Conservation (phyloP, 257 asterid genomes). For the Cinchona pubescens region DNA sequence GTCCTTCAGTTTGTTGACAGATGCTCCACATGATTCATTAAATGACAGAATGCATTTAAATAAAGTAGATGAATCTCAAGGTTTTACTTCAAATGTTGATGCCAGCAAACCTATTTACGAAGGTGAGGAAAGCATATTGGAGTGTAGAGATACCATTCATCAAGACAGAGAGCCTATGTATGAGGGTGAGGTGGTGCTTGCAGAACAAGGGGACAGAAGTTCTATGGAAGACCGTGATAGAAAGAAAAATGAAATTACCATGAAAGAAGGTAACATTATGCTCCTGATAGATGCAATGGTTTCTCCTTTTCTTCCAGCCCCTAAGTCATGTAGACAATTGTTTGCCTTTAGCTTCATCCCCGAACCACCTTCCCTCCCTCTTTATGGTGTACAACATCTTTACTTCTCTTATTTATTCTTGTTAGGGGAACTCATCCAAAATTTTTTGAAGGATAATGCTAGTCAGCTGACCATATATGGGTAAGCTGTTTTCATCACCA, state of each 20-base stretch:
- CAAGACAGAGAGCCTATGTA: constrained; percentile 78
- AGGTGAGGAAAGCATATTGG: constrained; percentile 88
- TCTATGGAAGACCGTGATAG: constrained; percentile 30
- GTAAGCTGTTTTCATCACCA: constrained; percentile 40
- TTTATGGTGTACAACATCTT: constrained; percentile 10
- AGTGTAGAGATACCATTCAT: constrained; percentile 40
- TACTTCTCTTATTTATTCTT: constrained; percentile 28
- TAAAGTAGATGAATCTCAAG: constrained; percentile 36
- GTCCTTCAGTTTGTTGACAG: constrained; percentile 29
- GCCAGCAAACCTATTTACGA: constrained; percentile 78
- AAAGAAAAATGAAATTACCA: constrained; percentile 43
- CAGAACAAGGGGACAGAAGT: constrained; percentile 57
- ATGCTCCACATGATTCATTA: constrained; percentile 40
- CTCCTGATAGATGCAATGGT: not conserved
- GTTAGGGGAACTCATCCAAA: constrained; percentile 68
- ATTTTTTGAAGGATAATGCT: constrained; percentile 83
- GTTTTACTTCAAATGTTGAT: constrained; percentile 41
- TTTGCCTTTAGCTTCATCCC: constrained; percentile 1
- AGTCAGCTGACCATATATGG: constrained; percentile 88
- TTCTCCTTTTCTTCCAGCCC: not conserved
- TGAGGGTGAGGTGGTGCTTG: constrained; percentile 92
- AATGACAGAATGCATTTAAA: constrained; percentile 32
- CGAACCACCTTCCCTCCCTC: not conserved
- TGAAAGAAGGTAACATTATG: constrained; percentile 55
- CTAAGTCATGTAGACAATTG: not conserved